Evolutionary conservation across 2,329 filamentous ascomycete genomes (phyloP), one percentile per base, ranked within the genome.

Genomic region (Phialocephala subalpina): DNA sequence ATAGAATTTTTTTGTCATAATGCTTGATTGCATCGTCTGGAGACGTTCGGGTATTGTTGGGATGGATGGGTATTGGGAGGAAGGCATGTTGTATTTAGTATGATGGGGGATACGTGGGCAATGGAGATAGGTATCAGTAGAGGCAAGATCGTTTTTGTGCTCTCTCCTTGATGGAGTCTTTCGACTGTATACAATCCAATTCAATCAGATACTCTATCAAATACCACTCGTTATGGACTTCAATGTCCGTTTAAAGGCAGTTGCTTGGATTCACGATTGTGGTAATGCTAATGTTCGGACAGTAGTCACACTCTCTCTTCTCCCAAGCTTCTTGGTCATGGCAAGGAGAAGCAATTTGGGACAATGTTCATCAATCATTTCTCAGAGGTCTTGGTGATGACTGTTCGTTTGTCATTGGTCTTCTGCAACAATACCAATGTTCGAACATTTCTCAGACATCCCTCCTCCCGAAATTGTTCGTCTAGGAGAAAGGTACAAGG

Each of bases 1-100:
- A 61, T 60, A 63, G 58, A 60, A 52, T 67, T 63, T 63, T 62
- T 20, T 53, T 52, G 59, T 61, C 25, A 67, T 67, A 67, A 63
- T 66, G 36, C 42, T 62, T 62, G 49, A 25, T 35, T 52, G 60
- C 20, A 40, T 53, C 42, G 25, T 52, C 52, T 29, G 53, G 52
- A 40, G 60, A 60, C 58, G 36, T 42, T 62, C 35, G 38, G 36
- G 60, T 45, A 36, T 58, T 6, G 38, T 33, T 16, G 38, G 18
- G 12, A n/a, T 42, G 55, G 33, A 18, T 14, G 14, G 52, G 27
- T 4, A 57, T 11, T 57, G 55, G 55, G 55, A 2, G 20, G 55
- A 22, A 36, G 38, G 11, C 38, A 38, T 36, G 9, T 36, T 18
- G 25, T 12, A 33, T 49, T 22, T 7, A 27, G 20, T 49, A 18